Base-by-base conservation (phyloP, 345 rosid species). In the Rhizophora mangle region DNA sequence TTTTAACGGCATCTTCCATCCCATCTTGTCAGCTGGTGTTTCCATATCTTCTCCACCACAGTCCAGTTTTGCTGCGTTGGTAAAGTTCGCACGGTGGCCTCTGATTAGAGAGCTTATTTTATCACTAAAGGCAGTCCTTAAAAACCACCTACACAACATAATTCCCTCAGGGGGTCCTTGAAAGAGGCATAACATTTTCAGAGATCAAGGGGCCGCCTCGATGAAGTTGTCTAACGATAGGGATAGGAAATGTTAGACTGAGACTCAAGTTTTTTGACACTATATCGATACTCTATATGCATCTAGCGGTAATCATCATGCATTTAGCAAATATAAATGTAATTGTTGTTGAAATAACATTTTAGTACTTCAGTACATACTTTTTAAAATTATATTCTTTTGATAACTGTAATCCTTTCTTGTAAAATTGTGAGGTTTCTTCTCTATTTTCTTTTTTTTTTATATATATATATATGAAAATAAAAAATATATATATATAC, bases 91-190 rank as follows among this genome's bases (percentile, higher is more conserved):
- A 36, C 18, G 69, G 37, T 65, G 62, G 24, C 72, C 77, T 34
- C 43, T 36, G 9, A 80, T 74, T 6, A n/a, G 9, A 1, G 8
- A 3, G 36, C 63, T 62, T 29, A 76, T 74, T 51, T 26, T 67
- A 5, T 6, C 32, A 6, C 37, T 56, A 51, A 71, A 47, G 9
- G 7, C 10, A 1, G 76, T 8, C 8, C 58, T 3, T 1, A 34
- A 81, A 8, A 10, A 74, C 53, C 43, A 67, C 67, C 63, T 81
- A 76, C 52, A 74, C 60, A 8, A 74, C 76, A 32, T 55, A 72
- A 68, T 77, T 81, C 2, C 81, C 81, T 6, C n/a, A 34, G 64
- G 10, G 34, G 58, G 18, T 80, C 70, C 34, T 51, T 0, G 79
- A 65, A 3, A 79, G 69, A 34, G 29, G 69, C 3, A 63, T 65